phyloP scores from a whole-genome alignment of 2,329 filamentous ascomycete species.

The Waltergamsia citrina region DNA sequence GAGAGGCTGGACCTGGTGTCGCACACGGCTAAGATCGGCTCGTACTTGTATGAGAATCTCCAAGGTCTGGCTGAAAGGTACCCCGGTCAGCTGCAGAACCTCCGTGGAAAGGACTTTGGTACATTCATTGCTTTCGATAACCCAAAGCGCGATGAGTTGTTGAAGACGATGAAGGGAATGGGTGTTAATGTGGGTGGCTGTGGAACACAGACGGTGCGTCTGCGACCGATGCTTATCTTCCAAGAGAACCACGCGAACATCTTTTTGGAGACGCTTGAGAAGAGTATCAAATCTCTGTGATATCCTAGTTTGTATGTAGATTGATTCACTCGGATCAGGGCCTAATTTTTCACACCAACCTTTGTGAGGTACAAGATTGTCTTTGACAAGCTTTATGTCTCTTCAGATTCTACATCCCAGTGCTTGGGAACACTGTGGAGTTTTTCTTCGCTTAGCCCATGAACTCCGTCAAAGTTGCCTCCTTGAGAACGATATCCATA shows the following conservation, averaged over 20 bases:
- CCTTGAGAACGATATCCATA: too few species aligned
- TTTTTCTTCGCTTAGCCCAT: too few species aligned
- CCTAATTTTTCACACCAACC: too few species aligned
- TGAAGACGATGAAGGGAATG: conserved; percentile 66
- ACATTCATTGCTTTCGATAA: conserved; percentile 92
- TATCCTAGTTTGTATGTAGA: too few species aligned
- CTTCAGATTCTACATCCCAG: too few species aligned
- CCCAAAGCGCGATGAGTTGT: conserved; percentile 68
- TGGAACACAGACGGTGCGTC: conserved; percentile 63
- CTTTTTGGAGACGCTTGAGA: conserved; percentile 69
- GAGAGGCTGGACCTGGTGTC: conserved; percentile 67
- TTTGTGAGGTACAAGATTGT: too few species aligned
- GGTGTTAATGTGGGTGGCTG: conserved; percentile 84
- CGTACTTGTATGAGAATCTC: conserved; percentile 67
- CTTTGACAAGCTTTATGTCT: too few species aligned
- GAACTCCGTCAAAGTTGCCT: too few species aligned
- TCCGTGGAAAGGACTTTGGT: conserved; percentile 78
- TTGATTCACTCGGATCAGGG: too few species aligned
- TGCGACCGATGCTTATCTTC: conserved; percentile 88
- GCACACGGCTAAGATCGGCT: conserved; percentile 67
- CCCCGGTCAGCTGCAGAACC: conserved; percentile 70
- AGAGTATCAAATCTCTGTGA: conserved; percentile 50
- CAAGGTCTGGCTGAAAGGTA: conserved; percentile 59
- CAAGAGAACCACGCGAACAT: conserved; percentile 87
- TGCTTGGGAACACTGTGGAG: too few species aligned